Evolutionary conservation across 805 yeast genomes (phyloP).

Genomic region (Kuraishia ogatae): DNA sequence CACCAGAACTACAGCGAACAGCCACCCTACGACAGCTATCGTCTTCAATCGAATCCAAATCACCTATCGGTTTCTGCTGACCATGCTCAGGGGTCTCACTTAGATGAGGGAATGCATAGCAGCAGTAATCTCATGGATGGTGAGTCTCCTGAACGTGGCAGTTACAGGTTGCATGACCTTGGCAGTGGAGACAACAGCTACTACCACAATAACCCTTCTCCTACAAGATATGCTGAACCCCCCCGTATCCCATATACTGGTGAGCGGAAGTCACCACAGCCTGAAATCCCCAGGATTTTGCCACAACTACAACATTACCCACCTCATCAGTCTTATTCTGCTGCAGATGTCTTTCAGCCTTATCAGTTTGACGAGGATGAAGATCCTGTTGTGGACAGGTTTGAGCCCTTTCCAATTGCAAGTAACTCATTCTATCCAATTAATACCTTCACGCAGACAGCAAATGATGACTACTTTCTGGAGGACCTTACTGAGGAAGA

Average conservation of each 20-base stretch:
- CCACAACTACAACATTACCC: background rate
- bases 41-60: background rate
- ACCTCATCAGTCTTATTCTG: background rate
- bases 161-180: background rate
- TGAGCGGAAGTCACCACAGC: background rate
- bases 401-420: slow-evolving; percentile 24
- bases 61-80: background rate
- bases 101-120: background rate
- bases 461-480: background rate
- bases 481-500: background rate
- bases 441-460: slow-evolving; percentile 7
- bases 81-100: background rate
- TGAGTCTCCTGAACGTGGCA: background rate
- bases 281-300: background rate
- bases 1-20: background rate
- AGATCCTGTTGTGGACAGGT: slow-evolving; percentile 13
- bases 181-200: background rate
- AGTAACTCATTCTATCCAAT: slow-evolving; percentile 24
- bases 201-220: background rate
- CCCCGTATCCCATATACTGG: background rate
- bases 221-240: background rate
- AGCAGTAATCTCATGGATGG: background rate
- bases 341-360: slow-evolving; percentile 5
- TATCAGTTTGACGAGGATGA: slow-evolving; percentile 18
- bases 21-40: background rate